phyloP scores from a whole-genome alignment of 148 eudicot genomes.

The Linanthus parryae region DNA sequence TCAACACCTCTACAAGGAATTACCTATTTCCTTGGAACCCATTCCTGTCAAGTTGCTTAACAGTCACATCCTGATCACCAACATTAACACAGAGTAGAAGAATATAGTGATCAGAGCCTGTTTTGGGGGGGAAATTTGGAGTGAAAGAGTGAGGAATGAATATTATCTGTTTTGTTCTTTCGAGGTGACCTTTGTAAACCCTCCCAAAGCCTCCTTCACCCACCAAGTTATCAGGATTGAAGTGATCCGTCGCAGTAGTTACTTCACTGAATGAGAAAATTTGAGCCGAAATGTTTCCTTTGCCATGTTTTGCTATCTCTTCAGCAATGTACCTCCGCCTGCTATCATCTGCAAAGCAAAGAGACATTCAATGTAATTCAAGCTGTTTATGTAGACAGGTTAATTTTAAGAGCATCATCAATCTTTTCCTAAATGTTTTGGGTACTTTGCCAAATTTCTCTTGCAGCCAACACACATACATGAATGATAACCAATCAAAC shows the following conservation, averaged over 20 bases:
- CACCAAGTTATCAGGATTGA: constrained; percentile 35
- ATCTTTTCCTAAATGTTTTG: too few species aligned
- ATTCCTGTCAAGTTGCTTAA: constrained; percentile 21
- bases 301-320: constrained; percentile 66
- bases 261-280: constrained; percentile 55
- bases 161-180: constrained; percentile 34
- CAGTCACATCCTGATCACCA: constrained; percentile 18
- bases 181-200: constrained; percentile 66
- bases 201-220: constrained; percentile 99
- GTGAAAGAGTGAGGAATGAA: not conserved
- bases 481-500: too few species aligned
- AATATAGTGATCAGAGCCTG: too few species aligned
- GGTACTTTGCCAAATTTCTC: too few species aligned
- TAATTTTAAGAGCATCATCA: too few species aligned
- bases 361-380: too few species aligned
- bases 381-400: too few species aligned
- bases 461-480: too few species aligned
- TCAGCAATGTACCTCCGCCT: constrained; percentile 66
- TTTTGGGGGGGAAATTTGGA: not conserved
- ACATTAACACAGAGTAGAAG: too few species aligned
- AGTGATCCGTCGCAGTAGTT: constrained; percentile 49
- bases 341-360: constrained; percentile 83
- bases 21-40: constrained; percentile 22
- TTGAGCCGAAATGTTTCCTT: constrained; percentile 51
- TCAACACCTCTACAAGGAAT: constrained; percentile 20